phyloP scores from a whole-genome alignment of 164 flowering plant genomes.

The Warburgia ugandensis region DNA sequence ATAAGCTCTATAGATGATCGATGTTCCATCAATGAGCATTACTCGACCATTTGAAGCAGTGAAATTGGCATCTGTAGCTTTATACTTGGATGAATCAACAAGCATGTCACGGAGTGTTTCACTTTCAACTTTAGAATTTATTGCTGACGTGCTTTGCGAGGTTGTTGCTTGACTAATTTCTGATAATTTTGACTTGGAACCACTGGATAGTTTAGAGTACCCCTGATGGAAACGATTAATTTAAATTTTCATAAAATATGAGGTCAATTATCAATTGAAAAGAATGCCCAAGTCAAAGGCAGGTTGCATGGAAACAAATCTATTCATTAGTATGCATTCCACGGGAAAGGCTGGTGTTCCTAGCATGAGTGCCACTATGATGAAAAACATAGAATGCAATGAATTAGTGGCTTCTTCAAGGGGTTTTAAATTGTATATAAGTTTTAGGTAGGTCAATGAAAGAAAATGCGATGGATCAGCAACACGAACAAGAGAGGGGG shows the following conservation, averaged over 20 bases:
- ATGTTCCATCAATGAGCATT: conserved; percentile 93
- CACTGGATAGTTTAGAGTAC: conserved; percentile 22
- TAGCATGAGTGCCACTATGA: no score
- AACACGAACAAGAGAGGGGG: not conserved
- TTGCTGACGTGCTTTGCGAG: conserved; percentile 12
- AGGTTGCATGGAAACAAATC: not conserved
- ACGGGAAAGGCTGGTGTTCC: no score
- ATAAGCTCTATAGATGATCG: conserved; percentile 80
- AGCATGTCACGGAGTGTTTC: conserved; percentile 9
- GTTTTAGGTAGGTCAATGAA: not conserved
- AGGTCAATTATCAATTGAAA: not conserved
- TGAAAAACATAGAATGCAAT: not conserved
- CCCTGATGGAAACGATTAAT: conserved; percentile 19
- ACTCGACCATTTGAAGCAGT: conserved; percentile 54
- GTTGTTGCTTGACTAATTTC: conserved; percentile 16
- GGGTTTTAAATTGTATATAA: not conserved
- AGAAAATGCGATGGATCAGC: not conserved
- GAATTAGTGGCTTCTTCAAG: not conserved
- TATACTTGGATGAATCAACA: conserved; percentile 14
- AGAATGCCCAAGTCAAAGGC: not conserved
- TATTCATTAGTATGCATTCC: no score
- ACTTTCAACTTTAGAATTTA: conserved; percentile 21
- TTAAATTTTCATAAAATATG: not conserved
- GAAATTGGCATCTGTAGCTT: conserved; percentile 15
- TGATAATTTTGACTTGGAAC: conserved; percentile 12